A percentile compares a stretch with the other conserved stretches of the same genome.
Conservation (phyloP, 2,329 filamentous ascomycete genomes). For the Celoporthe dispersa region DNA sequence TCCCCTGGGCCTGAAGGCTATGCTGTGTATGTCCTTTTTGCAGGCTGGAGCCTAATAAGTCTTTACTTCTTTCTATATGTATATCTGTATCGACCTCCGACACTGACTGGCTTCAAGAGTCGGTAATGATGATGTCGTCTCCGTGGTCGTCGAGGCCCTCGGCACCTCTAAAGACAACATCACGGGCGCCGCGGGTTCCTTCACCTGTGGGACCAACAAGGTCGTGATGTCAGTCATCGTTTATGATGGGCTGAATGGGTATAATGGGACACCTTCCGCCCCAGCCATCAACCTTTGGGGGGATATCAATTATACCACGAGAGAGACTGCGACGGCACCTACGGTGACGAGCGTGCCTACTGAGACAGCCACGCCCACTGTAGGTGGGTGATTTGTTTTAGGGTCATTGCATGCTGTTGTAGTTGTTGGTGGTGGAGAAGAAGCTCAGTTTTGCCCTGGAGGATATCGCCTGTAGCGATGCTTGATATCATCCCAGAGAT, state of each 20-base stretch:
- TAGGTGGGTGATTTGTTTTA: not conserved
- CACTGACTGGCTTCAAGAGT: conserved; percentile 15
- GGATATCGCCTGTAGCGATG: no score
- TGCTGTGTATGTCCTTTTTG: conserved; percentile 15
- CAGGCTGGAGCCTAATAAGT: not conserved
- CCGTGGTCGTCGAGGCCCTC: conserved; percentile 8
- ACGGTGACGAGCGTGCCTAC: conserved; percentile 7
- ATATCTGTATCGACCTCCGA: not conserved
- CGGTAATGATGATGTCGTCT: conserved; percentile 22
- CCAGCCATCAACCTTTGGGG: conserved; percentile 2
- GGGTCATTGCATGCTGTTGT: not conserved
- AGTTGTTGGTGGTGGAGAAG: not conserved
- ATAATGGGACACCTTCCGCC: not conserved
- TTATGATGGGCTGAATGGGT: conserved; percentile 22
- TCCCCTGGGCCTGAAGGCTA: conserved; percentile 1
- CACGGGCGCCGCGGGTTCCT: not conserved
- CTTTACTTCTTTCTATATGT: no score
- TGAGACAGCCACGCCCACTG: not conserved
- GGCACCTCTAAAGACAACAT: conserved; percentile 3
- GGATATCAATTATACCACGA: not conserved
- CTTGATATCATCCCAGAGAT: not conserved
- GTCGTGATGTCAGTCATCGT: conserved; percentile 11
- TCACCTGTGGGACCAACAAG: conserved; percentile 14
- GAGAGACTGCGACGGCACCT: not conserved
- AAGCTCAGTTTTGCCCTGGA: not conserved